Evolutionary conservation across 257 asterid genomes (phyloP), one percentile per base, ranked within the genome.

Genomic region (Solanum raphanifolium): DNA sequence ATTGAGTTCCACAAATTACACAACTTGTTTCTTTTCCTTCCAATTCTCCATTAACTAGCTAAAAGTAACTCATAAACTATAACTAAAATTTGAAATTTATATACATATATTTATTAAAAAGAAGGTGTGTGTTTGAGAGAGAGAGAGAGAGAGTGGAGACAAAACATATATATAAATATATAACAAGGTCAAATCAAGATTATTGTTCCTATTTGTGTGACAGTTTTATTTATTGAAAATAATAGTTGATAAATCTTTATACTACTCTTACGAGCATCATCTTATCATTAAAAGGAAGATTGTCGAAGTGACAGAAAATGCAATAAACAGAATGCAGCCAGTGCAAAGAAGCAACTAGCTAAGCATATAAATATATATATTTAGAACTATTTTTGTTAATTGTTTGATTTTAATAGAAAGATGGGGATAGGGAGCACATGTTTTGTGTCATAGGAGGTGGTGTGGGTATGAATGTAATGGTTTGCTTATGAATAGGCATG

Each of bases 401-500:
- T 55, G 11, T 55, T 55, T 55, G 65, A 23, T 55, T 55, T 55
- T 55, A 31, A 82, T 48, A 29, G 43, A 79, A 48, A 48, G 48
- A 82, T 82, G 69, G 20, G 43, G 31, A 48, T 9, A 46, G 27
- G 66, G 85, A 16, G 41, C 68, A 48, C 85, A 82, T 82, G 85
- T 48, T 82, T 82, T 82, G 29, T 82, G 85, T 46, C 85, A 82
- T 82, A 10, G 39, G 21, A 9, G 85, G 38, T 79, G 85, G 85
- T 79, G 38, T 41, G 66, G 85, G 41, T 18, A 82, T 48, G 29
- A 48, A 48, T 82, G 27, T 48, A 85, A 85, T 85, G 87, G 81
- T 85, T 85, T 62, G 87, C 82, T 27, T 66, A 85, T 85, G 87
- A 85, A 85, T 66, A 66, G 81, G 87, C 87, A 85, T 85, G 87